Evolutionary conservation across 2,329 filamentous ascomycete species (phyloP).

Genomic region (Phialophora chinensis): DNA sequence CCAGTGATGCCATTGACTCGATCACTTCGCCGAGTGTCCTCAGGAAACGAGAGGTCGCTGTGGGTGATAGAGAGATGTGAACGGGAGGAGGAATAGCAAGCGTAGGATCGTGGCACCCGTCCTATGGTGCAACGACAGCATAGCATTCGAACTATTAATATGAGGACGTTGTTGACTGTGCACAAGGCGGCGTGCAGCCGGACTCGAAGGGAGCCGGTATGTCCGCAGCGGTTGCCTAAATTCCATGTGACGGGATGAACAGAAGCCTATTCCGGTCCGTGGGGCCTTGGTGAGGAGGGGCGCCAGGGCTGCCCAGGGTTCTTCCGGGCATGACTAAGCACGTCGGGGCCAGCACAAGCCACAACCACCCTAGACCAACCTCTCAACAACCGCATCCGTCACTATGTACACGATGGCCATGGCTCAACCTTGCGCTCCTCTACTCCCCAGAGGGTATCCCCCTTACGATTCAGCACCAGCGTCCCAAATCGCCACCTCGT

Average conservation of each 20-base stretch:
- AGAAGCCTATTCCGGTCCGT: background rate
- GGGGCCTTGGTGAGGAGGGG: background rate
- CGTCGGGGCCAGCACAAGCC: background rate
- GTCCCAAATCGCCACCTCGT: background rate
- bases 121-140: slow-evolving; percentile 1
- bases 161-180: background rate
- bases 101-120: background rate
- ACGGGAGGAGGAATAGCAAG: background rate
- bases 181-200: background rate
- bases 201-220: background rate
- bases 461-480: background rate
- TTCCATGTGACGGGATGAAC: background rate
- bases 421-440: background rate
- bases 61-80: background rate
- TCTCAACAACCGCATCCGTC: background rate
- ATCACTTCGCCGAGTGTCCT: background rate
- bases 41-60: background rate
- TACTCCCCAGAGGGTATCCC: background rate
- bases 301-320: background rate
- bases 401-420: background rate
- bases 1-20: slow-evolving; percentile 21
- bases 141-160: background rate
- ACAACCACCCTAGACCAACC: background rate
- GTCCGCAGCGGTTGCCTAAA: slow-evolving; percentile 3
- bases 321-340: background rate